Conservation (phyloP, 345 rosid genomes). For the Rhodamnia rubescens region DNA sequence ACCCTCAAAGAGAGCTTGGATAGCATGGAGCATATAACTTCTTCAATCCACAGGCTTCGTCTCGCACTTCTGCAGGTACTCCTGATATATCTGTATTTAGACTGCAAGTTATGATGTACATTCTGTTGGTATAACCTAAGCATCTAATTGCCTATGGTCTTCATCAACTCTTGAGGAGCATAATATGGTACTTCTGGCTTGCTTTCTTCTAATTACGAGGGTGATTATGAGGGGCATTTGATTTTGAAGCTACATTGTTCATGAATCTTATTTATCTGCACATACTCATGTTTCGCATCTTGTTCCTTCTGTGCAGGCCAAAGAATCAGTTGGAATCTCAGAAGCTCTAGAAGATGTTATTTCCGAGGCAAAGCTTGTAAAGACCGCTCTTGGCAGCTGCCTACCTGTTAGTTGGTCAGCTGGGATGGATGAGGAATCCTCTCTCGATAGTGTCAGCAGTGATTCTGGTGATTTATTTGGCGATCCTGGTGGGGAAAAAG, state of each 20-base stretch:
- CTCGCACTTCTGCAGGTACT: constrained; percentile 66
- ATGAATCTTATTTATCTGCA: background rate
- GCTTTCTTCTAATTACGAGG: background rate
- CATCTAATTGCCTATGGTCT: background rate
- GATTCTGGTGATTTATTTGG: constrained; percentile 1
- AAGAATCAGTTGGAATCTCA: constrained; percentile 26
- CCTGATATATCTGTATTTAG: background rate
- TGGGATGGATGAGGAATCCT: constrained; percentile 37
- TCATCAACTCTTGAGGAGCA: background rate
- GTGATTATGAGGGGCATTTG: background rate
- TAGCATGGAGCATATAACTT: constrained; percentile 69
- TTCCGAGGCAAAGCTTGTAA: constrained; percentile 65
- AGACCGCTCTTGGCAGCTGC: constrained; percentile 85
- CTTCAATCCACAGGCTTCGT: constrained; percentile 73
- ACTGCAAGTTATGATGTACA: background rate
- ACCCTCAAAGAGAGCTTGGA: constrained; percentile 84
- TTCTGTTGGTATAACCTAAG: background rate
- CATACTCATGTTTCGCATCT: background rate
- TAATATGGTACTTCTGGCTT: background rate
- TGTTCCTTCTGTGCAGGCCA: constrained; percentile 31
- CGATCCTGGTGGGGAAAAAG: constrained; percentile 34
- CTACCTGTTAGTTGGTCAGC: constrained; percentile 91
- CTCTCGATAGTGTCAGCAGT: constrained; percentile 8
- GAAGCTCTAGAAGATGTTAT: constrained; percentile 47
- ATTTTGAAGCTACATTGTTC: background rate